Evolutionary conservation across 208 protist genomes (phyloP).

Genomic region (Leptomonas seymouri): DNA sequence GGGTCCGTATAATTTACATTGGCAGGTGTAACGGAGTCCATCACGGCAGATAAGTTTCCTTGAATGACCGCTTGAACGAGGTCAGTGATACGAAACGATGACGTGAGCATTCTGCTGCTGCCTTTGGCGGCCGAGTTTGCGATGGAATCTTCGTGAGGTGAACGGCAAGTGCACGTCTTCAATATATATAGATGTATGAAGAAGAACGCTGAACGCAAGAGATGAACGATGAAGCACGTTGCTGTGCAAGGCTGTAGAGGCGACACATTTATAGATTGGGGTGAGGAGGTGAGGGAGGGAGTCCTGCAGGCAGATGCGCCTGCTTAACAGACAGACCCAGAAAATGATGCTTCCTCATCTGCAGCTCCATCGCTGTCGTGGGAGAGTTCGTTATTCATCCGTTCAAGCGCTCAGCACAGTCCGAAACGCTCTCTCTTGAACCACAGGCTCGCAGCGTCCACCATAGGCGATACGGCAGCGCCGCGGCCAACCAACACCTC

Average conservation of each 20-base stretch:
- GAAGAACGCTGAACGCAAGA: background rate
- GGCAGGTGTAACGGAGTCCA: conserved; percentile 46
- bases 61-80: conserved; percentile 51
- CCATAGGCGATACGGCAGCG: no score
- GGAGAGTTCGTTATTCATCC: no score
- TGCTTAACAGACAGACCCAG: no score
- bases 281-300: no score
- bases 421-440: no score
- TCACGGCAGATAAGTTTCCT: conserved; percentile 47
- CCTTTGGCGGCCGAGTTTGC: background rate
- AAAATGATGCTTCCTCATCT: no score
- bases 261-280: background rate
- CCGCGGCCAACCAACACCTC: no score
- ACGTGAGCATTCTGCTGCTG: background rate
- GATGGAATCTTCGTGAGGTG: no score
- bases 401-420: no score
- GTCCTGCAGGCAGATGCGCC: no score
- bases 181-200: background rate
- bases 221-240: background rate
- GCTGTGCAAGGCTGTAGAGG: background rate
- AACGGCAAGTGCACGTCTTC: background rate
- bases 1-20: conserved; percentile 84
- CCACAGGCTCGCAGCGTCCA: no score
- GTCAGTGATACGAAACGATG: conserved; percentile 24
- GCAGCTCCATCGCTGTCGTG: no score